phyloP scores from a whole-genome alignment of 805 yeast genomes.

The Yamadazyma tumulicola region DNA sequence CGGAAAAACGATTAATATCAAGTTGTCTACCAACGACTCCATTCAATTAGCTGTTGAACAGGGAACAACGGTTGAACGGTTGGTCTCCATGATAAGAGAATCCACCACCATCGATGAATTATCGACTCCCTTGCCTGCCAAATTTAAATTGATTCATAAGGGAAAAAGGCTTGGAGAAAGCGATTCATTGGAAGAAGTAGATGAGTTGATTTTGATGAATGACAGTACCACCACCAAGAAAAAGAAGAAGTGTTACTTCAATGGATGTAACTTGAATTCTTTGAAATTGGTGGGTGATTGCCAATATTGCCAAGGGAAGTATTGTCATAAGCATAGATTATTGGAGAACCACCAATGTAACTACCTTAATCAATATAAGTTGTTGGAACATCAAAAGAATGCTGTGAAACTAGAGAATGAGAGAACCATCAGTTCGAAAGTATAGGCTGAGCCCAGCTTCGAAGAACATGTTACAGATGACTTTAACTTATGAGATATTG shows the following conservation, averaged over 20 bases:
- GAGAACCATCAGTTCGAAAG: conserved; percentile 54
- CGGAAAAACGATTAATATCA: too few species aligned
- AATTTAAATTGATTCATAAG: conserved; percentile 38
- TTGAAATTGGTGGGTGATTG: conserved; percentile 77
- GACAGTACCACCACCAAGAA: conserved; percentile 12
- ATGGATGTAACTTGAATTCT: conserved; percentile 61
- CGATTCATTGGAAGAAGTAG: conserved; percentile 17
- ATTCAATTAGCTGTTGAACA: too few species aligned
- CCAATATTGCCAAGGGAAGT: conserved; percentile 77
- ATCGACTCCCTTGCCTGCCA: conserved; percentile 34
- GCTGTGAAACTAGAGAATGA: conserved; percentile 80
- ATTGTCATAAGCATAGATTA: conserved; percentile 81
- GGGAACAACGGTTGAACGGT: too few species aligned
- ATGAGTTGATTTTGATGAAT: conserved; percentile 14
- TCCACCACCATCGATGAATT: too few species aligned
- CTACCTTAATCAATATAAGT: conserved; percentile 78
- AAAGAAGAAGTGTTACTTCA: conserved; percentile 49
- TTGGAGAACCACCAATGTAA: conserved; percentile 81
- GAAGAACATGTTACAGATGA: too few species aligned
- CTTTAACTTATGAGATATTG: too few species aligned
- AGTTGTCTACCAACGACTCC: too few species aligned
- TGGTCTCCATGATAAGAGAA: too few species aligned
- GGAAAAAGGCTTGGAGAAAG: conserved; percentile 34
- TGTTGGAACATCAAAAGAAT: conserved; percentile 76
- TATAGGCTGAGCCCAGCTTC: too few species aligned